Evolutionary conservation across 2,329 filamentous ascomycete species (phyloP).

Genomic region (Pseudophaeomoniella oleicola): DNA sequence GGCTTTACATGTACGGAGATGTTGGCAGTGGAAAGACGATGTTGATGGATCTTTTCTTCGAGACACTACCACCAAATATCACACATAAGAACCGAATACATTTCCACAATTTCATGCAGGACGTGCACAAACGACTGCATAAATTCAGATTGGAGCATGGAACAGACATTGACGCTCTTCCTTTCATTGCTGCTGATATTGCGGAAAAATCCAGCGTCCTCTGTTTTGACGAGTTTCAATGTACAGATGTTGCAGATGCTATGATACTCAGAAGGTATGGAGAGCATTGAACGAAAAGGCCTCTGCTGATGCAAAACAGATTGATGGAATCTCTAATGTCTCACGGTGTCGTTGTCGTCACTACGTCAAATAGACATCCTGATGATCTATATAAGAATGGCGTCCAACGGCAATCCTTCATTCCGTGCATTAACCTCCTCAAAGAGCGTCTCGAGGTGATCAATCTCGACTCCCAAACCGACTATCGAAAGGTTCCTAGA

Average conservation of each 20-base stretch:
- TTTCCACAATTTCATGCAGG: conserved; percentile 99
- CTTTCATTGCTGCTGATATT: conserved; percentile 89
- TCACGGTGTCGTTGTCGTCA: conserved; percentile 90
- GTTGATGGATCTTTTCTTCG: conserved; percentile 98
- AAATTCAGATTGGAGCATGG: conserved; percentile 80
- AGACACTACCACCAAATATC: conserved; percentile 71
- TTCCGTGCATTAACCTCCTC: conserved; percentile 87
- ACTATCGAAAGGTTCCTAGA: conserved; percentile 92
- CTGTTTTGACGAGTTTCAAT: conserved; percentile 98
- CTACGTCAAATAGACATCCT: conserved; percentile 92
- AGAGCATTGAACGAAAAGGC: no score
- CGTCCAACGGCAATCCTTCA: conserved; percentile 86
- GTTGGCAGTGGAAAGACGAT: conserved; percentile 98
- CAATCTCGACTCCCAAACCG: conserved; percentile 86
- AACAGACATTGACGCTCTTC: conserved; percentile 76
- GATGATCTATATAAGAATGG: conserved; percentile 97
- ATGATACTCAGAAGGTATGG: conserved; percentile 82
- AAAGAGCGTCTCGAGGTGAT: conserved; percentile 74
- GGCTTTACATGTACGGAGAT: conserved; percentile 89
- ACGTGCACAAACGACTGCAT: conserved; percentile 83
- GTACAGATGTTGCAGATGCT: conserved; percentile 93
- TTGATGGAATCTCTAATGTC: conserved; percentile 85
- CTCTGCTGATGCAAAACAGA: conserved; percentile 25
- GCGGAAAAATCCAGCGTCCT: conserved; percentile 72
- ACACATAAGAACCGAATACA: conserved; percentile 80